Evolutionary conservation across 495 filamentous ascomycete genomes (phyloP).

Genomic region (Penicillium fimorum): DNA sequence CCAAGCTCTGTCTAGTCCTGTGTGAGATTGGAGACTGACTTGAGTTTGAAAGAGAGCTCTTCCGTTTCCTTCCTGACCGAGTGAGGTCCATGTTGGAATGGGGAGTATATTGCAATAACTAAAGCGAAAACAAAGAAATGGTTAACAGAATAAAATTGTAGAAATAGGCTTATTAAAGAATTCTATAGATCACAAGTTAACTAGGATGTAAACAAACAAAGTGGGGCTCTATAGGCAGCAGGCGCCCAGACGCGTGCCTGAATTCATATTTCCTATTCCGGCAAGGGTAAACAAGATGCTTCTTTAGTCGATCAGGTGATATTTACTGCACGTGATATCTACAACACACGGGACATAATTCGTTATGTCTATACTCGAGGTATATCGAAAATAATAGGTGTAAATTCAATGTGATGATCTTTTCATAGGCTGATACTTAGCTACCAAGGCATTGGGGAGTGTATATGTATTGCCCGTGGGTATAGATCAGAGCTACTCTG

Average conservation of each 20-base stretch:
- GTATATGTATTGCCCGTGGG: background rate
- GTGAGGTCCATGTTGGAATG: conserved; percentile 29
- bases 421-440: background rate
- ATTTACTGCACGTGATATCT: background rate
- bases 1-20: conserved; percentile 19
- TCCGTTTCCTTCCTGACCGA: conserved; percentile 32
- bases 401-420: background rate
- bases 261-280: conserved; percentile 17
- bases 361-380: background rate
- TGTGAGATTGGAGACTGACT: conserved; percentile 22
- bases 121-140: conserved; percentile 1
- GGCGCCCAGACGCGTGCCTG: conserved; percentile 18
- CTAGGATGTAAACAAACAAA: conserved; percentile 30
- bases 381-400: background rate
- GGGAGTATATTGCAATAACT: background rate
- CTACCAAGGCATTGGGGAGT: background rate
- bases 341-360: background rate
- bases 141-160: background rate
- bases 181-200: conserved; percentile 29
- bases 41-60: conserved; percentile 25
- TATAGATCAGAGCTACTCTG: background rate
- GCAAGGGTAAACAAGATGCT: conserved; percentile 28
- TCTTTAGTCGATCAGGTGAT: conserved; percentile 23
- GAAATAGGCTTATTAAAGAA: conserved; percentile 12
- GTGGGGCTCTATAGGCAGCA: conserved; percentile 26